These are phyloP conservation scores for Diutina neorugosa DNA, from an alignment of 1,139 yeast genomes.

Conservation along the genomic window DNA sequence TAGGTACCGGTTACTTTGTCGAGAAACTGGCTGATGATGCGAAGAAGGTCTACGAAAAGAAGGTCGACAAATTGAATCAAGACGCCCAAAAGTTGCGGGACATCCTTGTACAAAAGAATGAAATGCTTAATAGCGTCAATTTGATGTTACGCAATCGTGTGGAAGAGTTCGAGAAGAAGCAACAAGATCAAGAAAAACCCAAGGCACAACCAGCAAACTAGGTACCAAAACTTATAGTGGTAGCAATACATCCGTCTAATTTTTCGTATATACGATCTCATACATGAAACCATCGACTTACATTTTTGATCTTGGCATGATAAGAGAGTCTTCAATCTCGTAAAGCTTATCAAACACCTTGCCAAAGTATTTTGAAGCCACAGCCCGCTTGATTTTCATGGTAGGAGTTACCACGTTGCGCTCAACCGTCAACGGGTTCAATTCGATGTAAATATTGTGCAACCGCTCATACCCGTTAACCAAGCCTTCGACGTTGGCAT, in stretches of 20 bases:
- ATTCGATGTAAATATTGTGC: constrained; percentile 21
- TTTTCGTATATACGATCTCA: background rate
- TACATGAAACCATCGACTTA: background rate
- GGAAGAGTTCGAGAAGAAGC: background rate
- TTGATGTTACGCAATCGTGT: constrained; percentile 35
- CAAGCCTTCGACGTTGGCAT: constrained; percentile 14
- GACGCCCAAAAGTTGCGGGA: constrained; percentile 35
- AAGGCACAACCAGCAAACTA: background rate
- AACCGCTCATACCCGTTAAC: constrained; percentile 26
- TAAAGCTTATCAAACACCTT: constrained; percentile 13
- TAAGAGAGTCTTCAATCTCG: constrained; percentile 6
- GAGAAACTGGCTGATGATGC: constrained; percentile 69
- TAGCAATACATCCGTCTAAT: background rate
- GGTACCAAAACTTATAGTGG: background rate
- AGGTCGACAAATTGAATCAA: constrained; percentile 58
- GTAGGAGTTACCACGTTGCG: constrained; percentile 31
- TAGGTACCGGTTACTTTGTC: constrained; percentile 92
- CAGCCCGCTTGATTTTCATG: constrained; percentile 25
- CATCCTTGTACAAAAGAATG: constrained; percentile 29
- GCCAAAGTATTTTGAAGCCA: constrained; percentile 22
- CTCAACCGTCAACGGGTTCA: constrained; percentile 29
- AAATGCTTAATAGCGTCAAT: constrained; percentile 39
- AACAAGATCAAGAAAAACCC: background rate
- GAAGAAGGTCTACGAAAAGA: constrained; percentile 56
- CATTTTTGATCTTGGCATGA: background rate